Percentiles rank a stretch among this genome's conserved stretches.
phyloP scores from a whole-genome alignment of 345 rosid species.

The Capsella bursapastoris region DNA sequence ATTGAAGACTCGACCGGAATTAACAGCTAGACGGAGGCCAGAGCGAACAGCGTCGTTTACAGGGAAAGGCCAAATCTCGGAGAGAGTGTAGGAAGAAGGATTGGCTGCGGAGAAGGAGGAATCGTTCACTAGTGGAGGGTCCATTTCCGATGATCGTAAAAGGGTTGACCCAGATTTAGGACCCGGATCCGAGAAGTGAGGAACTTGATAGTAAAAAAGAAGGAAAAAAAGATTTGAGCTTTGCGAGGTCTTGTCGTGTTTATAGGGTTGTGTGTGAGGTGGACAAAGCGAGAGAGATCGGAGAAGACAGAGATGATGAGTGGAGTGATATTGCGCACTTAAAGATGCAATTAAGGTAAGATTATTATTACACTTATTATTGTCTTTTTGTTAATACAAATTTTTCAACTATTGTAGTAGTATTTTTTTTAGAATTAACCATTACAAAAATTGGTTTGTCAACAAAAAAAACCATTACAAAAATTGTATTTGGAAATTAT shows the following conservation, averaged over 20 bases:
- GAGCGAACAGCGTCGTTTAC: slow-evolving; percentile 55
- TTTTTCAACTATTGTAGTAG: too few relatives aligned
- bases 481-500: too few relatives aligned
- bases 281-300: slow-evolving; percentile 12
- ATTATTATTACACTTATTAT: background rate
- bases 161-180: slow-evolving; percentile 32
- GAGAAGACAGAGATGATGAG: background rate
- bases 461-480: too few relatives aligned
- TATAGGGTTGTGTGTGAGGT: slow-evolving; percentile 37
- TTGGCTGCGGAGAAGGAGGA: slow-evolving; percentile 83
- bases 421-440: too few relatives aligned
- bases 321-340: slow-evolving; percentile 7
- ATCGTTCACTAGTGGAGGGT: slow-evolving; percentile 78
- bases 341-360: background rate
- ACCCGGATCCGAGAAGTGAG: slow-evolving; percentile 54
- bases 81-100: slow-evolving; percentile 77
- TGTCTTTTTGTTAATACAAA: background rate
- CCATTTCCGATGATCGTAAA: slow-evolving; percentile 55
- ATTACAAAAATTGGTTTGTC: too few relatives aligned
- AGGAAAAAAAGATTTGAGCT: slow-evolving; percentile 3
- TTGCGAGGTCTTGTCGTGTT: slow-evolving; percentile 36
- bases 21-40: slow-evolving; percentile 61
- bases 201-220: background rate
- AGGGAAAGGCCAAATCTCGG: slow-evolving; percentile 91
- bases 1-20: slow-evolving; percentile 44